Evolutionary conservation across 352 stramenopile species (phyloP), one percentile per base, ranked within the genome.

Genomic region (Pythium utonaiense): DNA sequence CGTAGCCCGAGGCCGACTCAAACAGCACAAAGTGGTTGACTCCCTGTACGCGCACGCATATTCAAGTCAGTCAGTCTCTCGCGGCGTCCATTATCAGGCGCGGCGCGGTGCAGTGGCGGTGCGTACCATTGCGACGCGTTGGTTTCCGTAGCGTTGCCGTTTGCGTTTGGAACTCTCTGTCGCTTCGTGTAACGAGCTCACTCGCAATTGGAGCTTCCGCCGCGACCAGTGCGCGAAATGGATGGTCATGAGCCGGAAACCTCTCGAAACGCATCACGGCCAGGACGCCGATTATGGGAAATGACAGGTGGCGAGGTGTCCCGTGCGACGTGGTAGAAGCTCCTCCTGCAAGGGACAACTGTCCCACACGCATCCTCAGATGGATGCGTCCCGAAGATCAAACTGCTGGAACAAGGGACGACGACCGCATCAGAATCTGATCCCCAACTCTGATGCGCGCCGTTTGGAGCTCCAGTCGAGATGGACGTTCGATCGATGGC

Each of bases 1-100:
- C 96, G 77, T 99, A 99, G 65, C 98, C 98, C 34, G 96, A 98
- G 27, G 98, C 97, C 56, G 91, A 96, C 79, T 99, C 98, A 67
- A 98, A 97, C 52, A 99, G 83, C 51, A 98, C 89, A 67, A 94
- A 91, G 66, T 88, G 86, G 75, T 91, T 93, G 3, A 75, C 71
- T 67, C 71, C 70, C 74, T 82, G 51, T 40, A 34, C 1, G 22
- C 27, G 13, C 40, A 33, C 13, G 7, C 14, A 55, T 30, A 41
- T 45, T n/a, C 40, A 6, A 44, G 22, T 52, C 44, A 47, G 58
- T 42, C 31, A 36, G 4, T 51, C 13, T 19, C 5, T 17, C 2
- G 2, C 12, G 31, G 6, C 22, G 17, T 38, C 38, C 6, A 17
- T 49, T 38, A 64, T 30, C 24, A 38, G 51, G 14, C n/a, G n/a